Evolutionary conservation across 331 rosid genomes (phyloP).

Genomic region (Quercus phellos): DNA sequence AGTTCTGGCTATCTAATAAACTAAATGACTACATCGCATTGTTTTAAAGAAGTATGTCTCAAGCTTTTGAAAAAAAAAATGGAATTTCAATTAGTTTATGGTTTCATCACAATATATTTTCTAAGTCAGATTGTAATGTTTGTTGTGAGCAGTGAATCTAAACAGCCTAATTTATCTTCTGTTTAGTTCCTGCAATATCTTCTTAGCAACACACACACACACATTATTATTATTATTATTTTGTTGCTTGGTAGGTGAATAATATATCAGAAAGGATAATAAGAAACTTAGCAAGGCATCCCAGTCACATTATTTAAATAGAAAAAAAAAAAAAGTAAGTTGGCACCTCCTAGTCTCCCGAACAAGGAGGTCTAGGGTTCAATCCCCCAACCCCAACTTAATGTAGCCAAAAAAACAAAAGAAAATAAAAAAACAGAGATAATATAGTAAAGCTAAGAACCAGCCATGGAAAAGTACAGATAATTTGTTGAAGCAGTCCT

Average conservation of each 20-base stretch:
- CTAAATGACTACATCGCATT: background rate
- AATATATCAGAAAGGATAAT: background rate
- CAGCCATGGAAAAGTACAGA: background rate
- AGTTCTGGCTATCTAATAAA: background rate
- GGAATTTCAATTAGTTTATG: background rate
- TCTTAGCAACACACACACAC: background rate
- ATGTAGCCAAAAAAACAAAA: background rate
- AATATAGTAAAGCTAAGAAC: too few relatives aligned
- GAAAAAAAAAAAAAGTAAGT: too few relatives aligned
- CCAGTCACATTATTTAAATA: background rate
- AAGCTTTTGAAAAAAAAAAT: background rate
- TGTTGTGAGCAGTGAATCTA: background rate
- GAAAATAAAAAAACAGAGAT: background rate
- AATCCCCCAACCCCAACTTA: too few relatives aligned
- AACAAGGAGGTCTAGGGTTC: too few relatives aligned
- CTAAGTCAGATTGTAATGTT: background rate
- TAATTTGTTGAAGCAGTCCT: constrained; percentile 10
- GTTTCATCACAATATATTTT: background rate
- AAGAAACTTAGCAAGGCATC: background rate
- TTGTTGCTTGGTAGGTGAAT: background rate
- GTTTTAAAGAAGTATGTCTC: background rate
- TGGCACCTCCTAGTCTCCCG: too few relatives aligned
- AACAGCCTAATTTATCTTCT: background rate
- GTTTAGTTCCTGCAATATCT: background rate
- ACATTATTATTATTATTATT: background rate